phyloP scores from a whole-genome alignment of 2,329 filamentous ascomycete species.

The Calonectria ilicicola region DNA sequence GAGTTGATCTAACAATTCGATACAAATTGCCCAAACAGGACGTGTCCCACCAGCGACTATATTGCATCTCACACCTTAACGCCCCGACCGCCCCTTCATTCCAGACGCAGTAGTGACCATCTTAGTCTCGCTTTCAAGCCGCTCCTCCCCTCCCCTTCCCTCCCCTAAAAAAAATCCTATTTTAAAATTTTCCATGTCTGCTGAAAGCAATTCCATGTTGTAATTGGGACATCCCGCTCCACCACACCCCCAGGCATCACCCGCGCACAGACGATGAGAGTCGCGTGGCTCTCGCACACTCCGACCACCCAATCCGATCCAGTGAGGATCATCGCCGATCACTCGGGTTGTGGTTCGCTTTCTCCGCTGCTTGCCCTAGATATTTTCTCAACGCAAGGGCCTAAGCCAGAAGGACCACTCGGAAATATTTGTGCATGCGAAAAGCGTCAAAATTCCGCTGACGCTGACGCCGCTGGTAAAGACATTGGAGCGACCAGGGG shows the following conservation, averaged over 20 bases:
- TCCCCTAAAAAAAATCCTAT: neutral
- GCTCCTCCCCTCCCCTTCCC: no score
- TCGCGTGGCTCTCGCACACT: conserved; percentile 19
- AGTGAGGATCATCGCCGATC: conserved; percentile 5
- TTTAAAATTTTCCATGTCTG: neutral
- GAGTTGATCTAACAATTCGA: neutral
- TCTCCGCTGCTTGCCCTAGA: neutral
- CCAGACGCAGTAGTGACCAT: neutral
- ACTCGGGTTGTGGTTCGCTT: neutral
- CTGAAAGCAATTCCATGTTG: neutral
- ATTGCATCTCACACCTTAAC: neutral
- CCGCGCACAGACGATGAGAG: conserved; percentile 20
- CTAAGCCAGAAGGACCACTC: neutral
- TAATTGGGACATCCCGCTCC: neutral
- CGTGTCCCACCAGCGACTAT: neutral
- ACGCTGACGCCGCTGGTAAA: neutral
- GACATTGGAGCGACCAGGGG: neutral
- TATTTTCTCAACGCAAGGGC: neutral
- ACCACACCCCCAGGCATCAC: conserved; percentile 11
- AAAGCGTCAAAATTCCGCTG: neutral
- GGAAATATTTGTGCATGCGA: neutral
- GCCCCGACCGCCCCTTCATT: neutral
- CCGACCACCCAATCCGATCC: conserved; percentile 4
- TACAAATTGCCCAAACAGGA: neutral
- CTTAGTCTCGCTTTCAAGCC: neutral